Conservation (phyloP, 2,329 filamentous ascomycete species). For the Diaporthe capsici region DNA sequence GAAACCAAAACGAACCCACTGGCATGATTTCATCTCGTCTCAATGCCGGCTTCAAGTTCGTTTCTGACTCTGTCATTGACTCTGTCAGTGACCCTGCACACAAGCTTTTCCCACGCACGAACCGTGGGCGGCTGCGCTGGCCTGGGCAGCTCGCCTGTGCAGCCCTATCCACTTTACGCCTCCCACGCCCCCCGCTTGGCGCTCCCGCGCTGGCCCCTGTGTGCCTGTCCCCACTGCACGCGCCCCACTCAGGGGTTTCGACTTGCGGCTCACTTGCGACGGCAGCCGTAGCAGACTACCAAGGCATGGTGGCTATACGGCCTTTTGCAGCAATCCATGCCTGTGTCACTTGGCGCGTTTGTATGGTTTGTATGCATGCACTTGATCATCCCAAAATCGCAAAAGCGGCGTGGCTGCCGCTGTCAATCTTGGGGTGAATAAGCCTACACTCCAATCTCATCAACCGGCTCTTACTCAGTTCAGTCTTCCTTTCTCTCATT, state of each 20-base stretch:
- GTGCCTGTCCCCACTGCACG: not conserved
- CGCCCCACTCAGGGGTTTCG: conserved; percentile 38
- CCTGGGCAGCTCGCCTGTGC: not conserved
- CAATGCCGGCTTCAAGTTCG: conserved; percentile 25
- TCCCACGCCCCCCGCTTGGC: not conserved
- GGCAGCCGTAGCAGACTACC: conserved; percentile 35
- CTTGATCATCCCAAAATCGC: conserved; percentile 15
- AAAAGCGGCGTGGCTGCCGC: conserved; percentile 22
- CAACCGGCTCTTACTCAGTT: not conserved
- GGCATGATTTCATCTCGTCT: conserved; percentile 34
- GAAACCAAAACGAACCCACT: conserved; percentile 31
- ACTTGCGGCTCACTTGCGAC: conserved; percentile 39
- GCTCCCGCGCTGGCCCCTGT: conserved; percentile 15
- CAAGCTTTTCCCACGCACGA: conserved; percentile 16
- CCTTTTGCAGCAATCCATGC: conserved; percentile 22
- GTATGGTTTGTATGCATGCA: conserved; percentile 1
- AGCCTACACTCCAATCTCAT: not conserved
- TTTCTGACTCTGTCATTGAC: conserved; percentile 30
- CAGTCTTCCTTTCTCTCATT: not conserved
- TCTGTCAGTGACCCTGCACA: not conserved
- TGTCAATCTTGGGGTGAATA: conserved; percentile 14
- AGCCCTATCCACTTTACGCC: conserved; percentile 22
- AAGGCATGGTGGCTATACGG: conserved; percentile 22
- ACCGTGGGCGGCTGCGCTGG: conserved; percentile 27
- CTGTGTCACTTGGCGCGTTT: conserved; percentile 12